Evolutionary conservation across 23 red algal genomes (phyloP), one percentile per base, ranked within the genome.

Genomic region (Cyanidioschyzon merolae): DNA sequence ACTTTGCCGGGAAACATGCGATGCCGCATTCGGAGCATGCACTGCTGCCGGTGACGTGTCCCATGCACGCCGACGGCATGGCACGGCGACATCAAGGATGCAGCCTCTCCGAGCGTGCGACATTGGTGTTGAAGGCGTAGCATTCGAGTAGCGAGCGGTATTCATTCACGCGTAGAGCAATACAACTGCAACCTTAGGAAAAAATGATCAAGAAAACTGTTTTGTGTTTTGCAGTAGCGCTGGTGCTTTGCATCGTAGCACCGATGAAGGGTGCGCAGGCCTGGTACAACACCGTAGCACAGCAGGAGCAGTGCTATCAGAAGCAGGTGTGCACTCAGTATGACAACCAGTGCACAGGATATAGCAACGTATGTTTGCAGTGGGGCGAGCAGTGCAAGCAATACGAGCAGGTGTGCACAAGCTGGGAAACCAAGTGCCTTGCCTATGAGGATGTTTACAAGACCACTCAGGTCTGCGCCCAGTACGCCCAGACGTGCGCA

Each of bases 391-490:
- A 71, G 63, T 71, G 63, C 63, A 35, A 32, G n/a, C 21, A 35
- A 25, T 71, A 71, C 32, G 63, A 71, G 29, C 63, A 71, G 63
- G 63, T 71, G 12, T 71, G 63, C 32, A 35, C 63, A 27, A 25
- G 30, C n/a, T 32, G n/a, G n/a, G 63, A 71, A 32, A 71, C 63
- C 32, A 25, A 71, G 32, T 71, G 63, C 63, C 7, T 12, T 32
- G n/a, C 21, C 2, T 71, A 71, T 71, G n/a, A 71, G 32, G 21
- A 25, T 25, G 63, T 71, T 3, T 71, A 71, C 29, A 25, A 71
- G 63, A 35, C 21, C 30, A 35, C 32, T 7, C 63, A 71, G 30
- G 63, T 71, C n/a, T 71, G 63, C 30, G 21, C 63, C 29, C n/a
- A 71, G 32, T 71, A 71, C 30, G 63, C n/a, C 16, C 63, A 71